A percentile compares a stretch with the other conserved stretches of the same genome.
phyloP scores from a whole-genome alignment of 345 rosid genomes.

The Isatis tinctoria region DNA sequence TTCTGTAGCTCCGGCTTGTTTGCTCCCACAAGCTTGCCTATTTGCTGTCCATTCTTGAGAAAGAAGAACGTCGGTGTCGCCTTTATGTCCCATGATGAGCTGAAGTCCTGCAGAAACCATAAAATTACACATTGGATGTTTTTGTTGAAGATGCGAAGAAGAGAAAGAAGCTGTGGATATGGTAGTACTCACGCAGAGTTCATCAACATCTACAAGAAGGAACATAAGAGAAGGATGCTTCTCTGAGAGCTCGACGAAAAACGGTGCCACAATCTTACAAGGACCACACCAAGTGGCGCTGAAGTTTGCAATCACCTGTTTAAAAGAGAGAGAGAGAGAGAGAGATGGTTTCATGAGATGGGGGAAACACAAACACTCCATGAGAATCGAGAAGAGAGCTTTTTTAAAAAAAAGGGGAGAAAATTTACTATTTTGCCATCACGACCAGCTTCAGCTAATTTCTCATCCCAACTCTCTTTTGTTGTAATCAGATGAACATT shows the following conservation, averaged over 20 bases:
- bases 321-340: neutral
- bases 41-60: slow-evolving; percentile 71
- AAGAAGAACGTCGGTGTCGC: slow-evolving; percentile 93
- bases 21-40: slow-evolving; percentile 84
- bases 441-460: slow-evolving; percentile 61
- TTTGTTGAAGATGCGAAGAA: neutral
- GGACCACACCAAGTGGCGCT: slow-evolving; percentile 94
- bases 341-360: neutral
- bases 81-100: slow-evolving; percentile 81
- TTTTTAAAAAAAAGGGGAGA: neutral
- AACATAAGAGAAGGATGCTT: slow-evolving; percentile 65
- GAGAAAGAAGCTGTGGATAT: neutral
- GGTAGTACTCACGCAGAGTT: slow-evolving; percentile 57
- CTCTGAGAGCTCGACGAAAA: slow-evolving; percentile 62
- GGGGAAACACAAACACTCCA: neutral
- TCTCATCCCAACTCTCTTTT: slow-evolving; percentile 67
- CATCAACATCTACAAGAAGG: slow-evolving; percentile 76
- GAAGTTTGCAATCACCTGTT: slow-evolving; percentile 80
- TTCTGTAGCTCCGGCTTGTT: slow-evolving; percentile 80
- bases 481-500: slow-evolving; percentile 58
- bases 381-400: neutral
- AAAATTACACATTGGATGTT: neutral
- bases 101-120: slow-evolving; percentile 56
- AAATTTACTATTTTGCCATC: slow-evolving; percentile 62
- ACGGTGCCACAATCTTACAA: slow-evolving; percentile 66